These are phyloP conservation scores for Trichoderma simmonsii DNA, from an alignment of 2,329 filamentous ascomycete species.

Conservation along the genomic window DNA sequence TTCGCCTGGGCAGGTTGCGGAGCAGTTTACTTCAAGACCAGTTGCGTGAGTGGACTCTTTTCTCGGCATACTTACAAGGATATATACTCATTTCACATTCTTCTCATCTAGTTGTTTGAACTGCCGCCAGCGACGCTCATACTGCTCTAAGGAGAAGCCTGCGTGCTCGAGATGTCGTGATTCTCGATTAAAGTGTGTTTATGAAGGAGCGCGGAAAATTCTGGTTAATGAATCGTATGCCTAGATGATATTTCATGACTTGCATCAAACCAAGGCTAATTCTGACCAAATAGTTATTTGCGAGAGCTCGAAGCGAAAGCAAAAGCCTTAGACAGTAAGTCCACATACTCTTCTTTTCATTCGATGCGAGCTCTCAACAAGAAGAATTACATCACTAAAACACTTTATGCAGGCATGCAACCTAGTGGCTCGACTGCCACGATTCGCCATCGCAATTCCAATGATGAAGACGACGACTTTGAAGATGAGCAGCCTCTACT, in stretches of 20 bases:
- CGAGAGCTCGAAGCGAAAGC: conserved; percentile 34
- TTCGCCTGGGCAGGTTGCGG: conserved; percentile 1
- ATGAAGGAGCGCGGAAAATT: conserved; percentile 35
- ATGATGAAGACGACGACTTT: conserved; percentile 30
- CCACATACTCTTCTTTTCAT: not conserved
- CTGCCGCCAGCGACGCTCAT: conserved; percentile 35
- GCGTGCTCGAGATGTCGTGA: conserved; percentile 35
- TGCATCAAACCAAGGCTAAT: not conserved
- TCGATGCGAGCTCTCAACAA: not conserved
- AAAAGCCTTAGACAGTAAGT: conserved; percentile 30
- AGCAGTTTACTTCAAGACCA: conserved; percentile 25
- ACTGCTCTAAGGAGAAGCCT: conserved; percentile 38
- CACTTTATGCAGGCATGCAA: not conserved
- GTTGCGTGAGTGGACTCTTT: conserved; percentile 27
- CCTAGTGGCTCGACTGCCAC: not conserved
- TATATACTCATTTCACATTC: not conserved
- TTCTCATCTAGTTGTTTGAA: conserved; percentile 30
- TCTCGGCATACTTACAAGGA: not conserved
- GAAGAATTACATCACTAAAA: not conserved
- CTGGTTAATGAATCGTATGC: conserved; percentile 34
- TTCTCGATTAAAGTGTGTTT: conserved; percentile 31
- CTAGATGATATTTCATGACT: not conserved
- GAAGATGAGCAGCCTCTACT: conserved; percentile 33
- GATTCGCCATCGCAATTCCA: conserved; percentile 1
- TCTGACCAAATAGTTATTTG: conserved; percentile 28